phyloP scores from a whole-genome alignment of 2,329 filamentous ascomycete species.

The Xylariaceae sp. region DNA sequence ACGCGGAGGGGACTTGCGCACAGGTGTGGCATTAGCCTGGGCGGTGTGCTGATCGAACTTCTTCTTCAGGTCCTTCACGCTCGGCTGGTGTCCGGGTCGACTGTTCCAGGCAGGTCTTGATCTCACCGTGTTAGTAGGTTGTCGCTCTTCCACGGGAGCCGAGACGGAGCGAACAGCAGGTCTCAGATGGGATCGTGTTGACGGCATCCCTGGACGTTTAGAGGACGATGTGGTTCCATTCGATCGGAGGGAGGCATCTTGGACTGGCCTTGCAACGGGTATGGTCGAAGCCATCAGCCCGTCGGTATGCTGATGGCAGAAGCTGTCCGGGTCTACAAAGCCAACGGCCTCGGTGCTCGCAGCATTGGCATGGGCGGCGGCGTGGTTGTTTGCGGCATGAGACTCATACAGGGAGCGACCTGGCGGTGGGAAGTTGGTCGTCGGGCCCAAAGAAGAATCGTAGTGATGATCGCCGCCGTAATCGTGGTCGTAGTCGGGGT shows the following conservation, averaged over 20 bases:
- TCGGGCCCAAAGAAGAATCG: background rate
- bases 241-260: constrained; percentile 41
- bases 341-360: constrained; percentile 35
- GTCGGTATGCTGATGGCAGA: constrained; percentile 49
- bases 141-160: constrained; percentile 48
- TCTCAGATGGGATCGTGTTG: constrained; percentile 39
- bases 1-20: constrained; percentile 30
- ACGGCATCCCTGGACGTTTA: constrained; percentile 42
- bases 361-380: constrained; percentile 38
- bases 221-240: constrained; percentile 48
- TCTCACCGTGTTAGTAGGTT: constrained; percentile 27
- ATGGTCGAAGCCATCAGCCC: constrained; percentile 38
- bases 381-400: constrained; percentile 36
- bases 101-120: constrained; percentile 22
- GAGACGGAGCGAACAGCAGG: constrained; percentile 51
- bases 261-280: constrained; percentile 39
- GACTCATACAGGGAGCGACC: constrained; percentile 28
- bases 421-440: constrained; percentile 6
- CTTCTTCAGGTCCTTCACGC: constrained; percentile 75
- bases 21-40: constrained; percentile 24
- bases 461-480: background rate
- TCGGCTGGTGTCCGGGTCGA: constrained; percentile 49
- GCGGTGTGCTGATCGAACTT: constrained; percentile 65
- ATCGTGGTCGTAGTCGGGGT: constrained; percentile 19
- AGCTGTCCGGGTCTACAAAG: constrained; percentile 50